Evolutionary conservation across 805 yeast species (phyloP).

Genomic region (Starmerella geochares): DNA sequence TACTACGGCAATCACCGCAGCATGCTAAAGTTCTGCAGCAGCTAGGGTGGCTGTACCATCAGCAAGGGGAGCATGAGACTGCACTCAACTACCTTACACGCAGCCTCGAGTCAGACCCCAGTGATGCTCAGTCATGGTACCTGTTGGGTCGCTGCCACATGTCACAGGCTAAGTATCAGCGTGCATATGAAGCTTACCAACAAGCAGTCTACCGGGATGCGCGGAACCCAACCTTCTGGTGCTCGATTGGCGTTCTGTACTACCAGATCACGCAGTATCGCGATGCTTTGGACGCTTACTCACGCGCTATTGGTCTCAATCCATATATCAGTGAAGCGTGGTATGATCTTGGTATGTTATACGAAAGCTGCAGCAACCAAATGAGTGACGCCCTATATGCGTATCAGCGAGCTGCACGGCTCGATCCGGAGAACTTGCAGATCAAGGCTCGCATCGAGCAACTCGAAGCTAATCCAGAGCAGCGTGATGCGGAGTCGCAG

Average conservation of each 20-base stretch:
- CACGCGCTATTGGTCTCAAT: constrained; percentile 88
- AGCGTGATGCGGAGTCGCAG: constrained; percentile 34
- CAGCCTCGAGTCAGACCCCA: constrained; percentile 76
- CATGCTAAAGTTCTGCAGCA: constrained; percentile 96
- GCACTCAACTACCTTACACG: constrained; percentile 76
- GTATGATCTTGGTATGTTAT: constrained; percentile 95
- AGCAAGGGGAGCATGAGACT: constrained; percentile 57
- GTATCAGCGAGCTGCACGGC: constrained; percentile 87
- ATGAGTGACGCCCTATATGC: constrained; percentile 92
- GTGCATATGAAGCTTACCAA: constrained; percentile 96
- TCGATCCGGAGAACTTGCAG: constrained; percentile 90
- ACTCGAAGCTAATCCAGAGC: constrained; percentile 46
- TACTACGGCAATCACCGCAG: constrained; percentile 75
- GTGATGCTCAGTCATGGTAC: constrained; percentile 96
- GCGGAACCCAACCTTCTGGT: constrained; percentile 97
- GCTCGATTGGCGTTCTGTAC: constrained; percentile 86
- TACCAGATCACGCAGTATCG: constrained; percentile 93
- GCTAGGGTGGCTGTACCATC: constrained; percentile 86
- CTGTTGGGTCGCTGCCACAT: constrained; percentile 92
- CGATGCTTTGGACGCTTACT: constrained; percentile 95
- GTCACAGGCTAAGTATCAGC: constrained; percentile 89
- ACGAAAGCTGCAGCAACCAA: constrained; percentile 96
- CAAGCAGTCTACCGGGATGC: constrained; percentile 96
- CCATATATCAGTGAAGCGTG: constrained; percentile 96
- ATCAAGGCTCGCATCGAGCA: constrained; percentile 88